Base-by-base conservation (phyloP, 2,329 filamentous ascomycete species). In the Exophiala calicioides region DNA sequence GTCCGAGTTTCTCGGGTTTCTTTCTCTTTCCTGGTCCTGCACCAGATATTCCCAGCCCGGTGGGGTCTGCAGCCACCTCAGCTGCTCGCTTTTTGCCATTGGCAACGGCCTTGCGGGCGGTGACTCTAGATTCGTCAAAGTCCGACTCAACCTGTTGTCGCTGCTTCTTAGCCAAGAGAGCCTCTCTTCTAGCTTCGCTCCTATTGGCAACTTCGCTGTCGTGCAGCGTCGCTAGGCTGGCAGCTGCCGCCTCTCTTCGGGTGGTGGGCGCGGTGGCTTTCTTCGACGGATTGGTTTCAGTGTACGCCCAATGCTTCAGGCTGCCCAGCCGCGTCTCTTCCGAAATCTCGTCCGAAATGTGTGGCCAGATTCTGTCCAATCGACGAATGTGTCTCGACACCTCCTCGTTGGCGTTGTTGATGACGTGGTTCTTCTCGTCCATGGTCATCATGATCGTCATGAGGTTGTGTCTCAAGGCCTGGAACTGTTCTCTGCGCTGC, bases 371-470 rank as follows among this genome's bases (percentile, higher is more conserved):
- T 58, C 87, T 85, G 64, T 95, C 87, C 62, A 96, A 82, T 41
- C 94, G 88, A 50, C 80, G 74, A 26, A 96, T 77, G 62, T 96
- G 90, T 63, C 87, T 88, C 56, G 88, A 82, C 9, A 97, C 80
- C 34, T 90, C 88, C 58, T 95, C 88, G 60, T 91, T 93, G 44
- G 93, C 91, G 12, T 91, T 94, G 27, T 88, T 86, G 46, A 97
- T 86, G 58, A 98, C 93, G 59, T 96, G 90, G 58, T 96, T 95
- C 71, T 98, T 98, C 70, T 98, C 93, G 63, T 98, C 93, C 27
- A 97, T 79, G 1, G 90, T 91, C 36, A 89, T 82, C 33, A 97
- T 81, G 75, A 97, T 86, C 59, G 90, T 86, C 56, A 85, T 81
- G 41, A 95, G 84, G 56, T 86, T 85, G 59, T 82, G 77, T 27